Conservation (phyloP, 1,284 basidiomycete species). For the Sanghuangporus sanghuang region DNA sequence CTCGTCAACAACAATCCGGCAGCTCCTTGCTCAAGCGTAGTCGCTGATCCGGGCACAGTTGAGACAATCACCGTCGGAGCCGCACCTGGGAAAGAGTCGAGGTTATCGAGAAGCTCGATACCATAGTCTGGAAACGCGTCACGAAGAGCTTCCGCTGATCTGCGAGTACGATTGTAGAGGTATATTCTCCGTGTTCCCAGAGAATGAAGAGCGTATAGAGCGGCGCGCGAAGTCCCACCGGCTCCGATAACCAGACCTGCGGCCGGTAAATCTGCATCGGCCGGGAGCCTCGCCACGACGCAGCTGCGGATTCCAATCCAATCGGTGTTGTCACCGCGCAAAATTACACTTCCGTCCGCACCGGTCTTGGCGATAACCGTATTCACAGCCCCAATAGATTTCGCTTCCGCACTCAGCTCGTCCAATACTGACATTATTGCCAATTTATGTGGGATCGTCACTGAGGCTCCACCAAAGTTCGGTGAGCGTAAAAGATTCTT, state of each 20-base stretch:
- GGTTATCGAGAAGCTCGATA: slow-evolving; percentile 54
- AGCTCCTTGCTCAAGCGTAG: slow-evolving; percentile 35
- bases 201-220: slow-evolving; percentile 80
- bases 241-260: slow-evolving; percentile 84
- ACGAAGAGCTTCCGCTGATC: slow-evolving; percentile 68
- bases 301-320: slow-evolving; percentile 80
- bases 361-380: slow-evolving; percentile 65
- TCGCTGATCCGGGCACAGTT: slow-evolving; percentile 78
- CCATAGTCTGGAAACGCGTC: slow-evolving; percentile 62
- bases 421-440: slow-evolving; percentile 81
- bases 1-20: slow-evolving; percentile 49
- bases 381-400: slow-evolving; percentile 88
- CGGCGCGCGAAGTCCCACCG: slow-evolving; percentile 89
- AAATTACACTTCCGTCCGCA: slow-evolving; percentile 41
- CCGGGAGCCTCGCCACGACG: slow-evolving; percentile 37
- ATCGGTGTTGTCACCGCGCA: slow-evolving; percentile 91
- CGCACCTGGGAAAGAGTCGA: slow-evolving; percentile 48
- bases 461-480: slow-evolving; percentile 91
- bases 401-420: slow-evolving; percentile 71
- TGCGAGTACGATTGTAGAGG: slow-evolving; percentile 78
- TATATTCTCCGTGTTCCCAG: slow-evolving; percentile 71
- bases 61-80: slow-evolving; percentile 75
- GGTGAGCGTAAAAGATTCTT: slow-evolving; percentile 56
- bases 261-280: slow-evolving; percentile 27
- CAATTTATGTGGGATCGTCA: slow-evolving; percentile 93